These are phyloP conservation scores for Xylaria telfairii DNA, from an alignment of 495 filamentous ascomycete species.

Conservation along the genomic window DNA sequence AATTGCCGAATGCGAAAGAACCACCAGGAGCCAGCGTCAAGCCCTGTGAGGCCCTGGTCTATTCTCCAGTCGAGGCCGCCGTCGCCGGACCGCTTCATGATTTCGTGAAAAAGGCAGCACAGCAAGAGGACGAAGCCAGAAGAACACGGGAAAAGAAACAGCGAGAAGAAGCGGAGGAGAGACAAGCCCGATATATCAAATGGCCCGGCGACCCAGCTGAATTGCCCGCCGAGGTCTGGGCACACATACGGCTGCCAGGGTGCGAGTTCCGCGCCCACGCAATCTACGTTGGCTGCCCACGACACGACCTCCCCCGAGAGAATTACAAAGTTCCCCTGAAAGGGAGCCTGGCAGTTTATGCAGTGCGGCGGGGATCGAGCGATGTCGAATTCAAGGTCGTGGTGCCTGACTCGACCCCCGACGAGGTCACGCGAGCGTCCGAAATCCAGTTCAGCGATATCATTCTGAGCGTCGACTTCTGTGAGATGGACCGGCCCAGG, in stretches of 20 bases:
- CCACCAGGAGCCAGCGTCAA: not conserved
- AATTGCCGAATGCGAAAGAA: not conserved
- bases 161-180: not conserved
- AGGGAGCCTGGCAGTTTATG: conserved; percentile 17
- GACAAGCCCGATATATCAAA: not conserved
- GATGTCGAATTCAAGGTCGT: conserved; percentile 20
- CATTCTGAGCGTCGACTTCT: conserved; percentile 14
- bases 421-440: conserved; percentile 4
- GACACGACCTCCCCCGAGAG: not conserved
- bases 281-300: conserved; percentile 21
- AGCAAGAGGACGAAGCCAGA: not conserved
- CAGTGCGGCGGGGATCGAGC: not conserved
- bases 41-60: not conserved
- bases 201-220: conserved; percentile 18
- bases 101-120: too few relatives aligned
- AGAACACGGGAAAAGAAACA: not conserved
- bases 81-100: too few relatives aligned
- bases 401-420: not conserved
- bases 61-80: too few relatives aligned
- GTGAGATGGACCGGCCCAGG: conserved; percentile 11
- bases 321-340: not conserved
- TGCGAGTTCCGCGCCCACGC: conserved; percentile 26
- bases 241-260: not conserved
- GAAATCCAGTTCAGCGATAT: conserved; percentile 9
- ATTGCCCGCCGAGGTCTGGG: conserved; percentile 11